Evolutionary conservation across 2,329 filamentous ascomycete species (phyloP).

Genomic region (Rhinocladiella similis): DNA sequence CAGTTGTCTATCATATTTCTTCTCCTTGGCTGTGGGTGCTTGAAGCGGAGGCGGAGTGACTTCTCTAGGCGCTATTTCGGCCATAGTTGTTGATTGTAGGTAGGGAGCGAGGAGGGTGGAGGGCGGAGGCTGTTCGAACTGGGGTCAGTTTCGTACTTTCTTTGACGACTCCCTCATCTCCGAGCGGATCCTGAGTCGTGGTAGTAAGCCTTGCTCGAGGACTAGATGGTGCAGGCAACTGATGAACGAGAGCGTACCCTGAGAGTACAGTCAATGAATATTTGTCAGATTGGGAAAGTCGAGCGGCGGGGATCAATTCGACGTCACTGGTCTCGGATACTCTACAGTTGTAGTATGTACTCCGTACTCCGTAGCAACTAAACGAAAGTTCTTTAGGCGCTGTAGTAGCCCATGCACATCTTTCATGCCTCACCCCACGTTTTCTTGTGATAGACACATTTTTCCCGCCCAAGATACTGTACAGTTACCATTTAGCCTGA

Average conservation of each 20-base stretch:
- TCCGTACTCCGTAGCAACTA: no score
- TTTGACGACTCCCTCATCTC: no score
- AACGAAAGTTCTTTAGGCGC: no score
- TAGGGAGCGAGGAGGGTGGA: not conserved
- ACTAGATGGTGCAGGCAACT: no score
- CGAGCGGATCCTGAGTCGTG: no score
- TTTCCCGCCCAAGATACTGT: not conserved
- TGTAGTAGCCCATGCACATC: no score
- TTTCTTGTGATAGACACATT: not conserved
- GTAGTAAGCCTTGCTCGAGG: no score
- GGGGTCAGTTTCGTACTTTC: not conserved
- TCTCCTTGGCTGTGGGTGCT: slow-evolving; percentile 62
- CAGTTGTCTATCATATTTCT: slow-evolving; percentile 92
- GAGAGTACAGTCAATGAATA: not conserved
- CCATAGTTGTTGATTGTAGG: slow-evolving; percentile 10
- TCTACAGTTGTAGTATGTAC: no score
- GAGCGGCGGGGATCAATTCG: not conserved
- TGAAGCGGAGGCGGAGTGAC: slow-evolving; percentile 47
- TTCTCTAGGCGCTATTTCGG: slow-evolving; percentile 26
- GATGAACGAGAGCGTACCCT: not conserved
- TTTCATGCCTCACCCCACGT: not conserved
- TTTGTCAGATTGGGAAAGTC: slow-evolving; percentile 10
- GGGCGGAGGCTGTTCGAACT: not conserved
- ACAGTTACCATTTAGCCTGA: not conserved
- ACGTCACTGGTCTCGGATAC: slow-evolving; percentile 3